Conservation (phyloP, 345 rosid genomes). For the Hibiscus trionum region DNA sequence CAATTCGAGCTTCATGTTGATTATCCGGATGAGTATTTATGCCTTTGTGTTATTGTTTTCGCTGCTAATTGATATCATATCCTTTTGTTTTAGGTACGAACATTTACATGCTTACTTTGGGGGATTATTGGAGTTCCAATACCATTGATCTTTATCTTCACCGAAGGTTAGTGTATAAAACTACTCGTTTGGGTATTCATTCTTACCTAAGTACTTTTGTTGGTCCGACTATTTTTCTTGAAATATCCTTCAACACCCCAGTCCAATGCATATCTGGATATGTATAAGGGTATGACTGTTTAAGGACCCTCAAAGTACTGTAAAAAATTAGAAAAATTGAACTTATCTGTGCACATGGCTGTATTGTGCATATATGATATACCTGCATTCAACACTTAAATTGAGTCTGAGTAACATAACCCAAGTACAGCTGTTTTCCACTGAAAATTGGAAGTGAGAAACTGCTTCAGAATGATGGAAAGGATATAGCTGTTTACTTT, state of each 20-base stretch:
- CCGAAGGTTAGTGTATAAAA: conserved; percentile 44
- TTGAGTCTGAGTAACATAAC: background rate
- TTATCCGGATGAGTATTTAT: background rate
- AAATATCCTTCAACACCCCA: background rate
- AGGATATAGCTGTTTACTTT: background rate
- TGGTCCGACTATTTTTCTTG: background rate
- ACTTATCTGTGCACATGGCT: background rate
- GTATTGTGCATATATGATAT: background rate
- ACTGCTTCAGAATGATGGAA: background rate
- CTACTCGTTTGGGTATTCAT: background rate
- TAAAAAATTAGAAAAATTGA: background rate
- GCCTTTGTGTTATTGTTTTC: background rate
- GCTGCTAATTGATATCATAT: background rate
- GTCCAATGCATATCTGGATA: background rate
- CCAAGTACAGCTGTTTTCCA: background rate
- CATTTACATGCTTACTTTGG: conserved; percentile 81
- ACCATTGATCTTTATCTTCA: conserved; percentile 90
- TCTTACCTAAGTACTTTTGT: background rate
- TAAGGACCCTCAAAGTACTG: background rate
- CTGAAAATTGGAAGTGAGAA: background rate
- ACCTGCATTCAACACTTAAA: background rate
- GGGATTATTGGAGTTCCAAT: conserved; percentile 94
- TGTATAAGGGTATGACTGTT: background rate
- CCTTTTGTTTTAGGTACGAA: conserved; percentile 55
- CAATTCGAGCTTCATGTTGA: background rate